Conservation (phyloP, 2,329 filamentous ascomycete species). For the Mycosphaerelloides madeirae region DNA sequence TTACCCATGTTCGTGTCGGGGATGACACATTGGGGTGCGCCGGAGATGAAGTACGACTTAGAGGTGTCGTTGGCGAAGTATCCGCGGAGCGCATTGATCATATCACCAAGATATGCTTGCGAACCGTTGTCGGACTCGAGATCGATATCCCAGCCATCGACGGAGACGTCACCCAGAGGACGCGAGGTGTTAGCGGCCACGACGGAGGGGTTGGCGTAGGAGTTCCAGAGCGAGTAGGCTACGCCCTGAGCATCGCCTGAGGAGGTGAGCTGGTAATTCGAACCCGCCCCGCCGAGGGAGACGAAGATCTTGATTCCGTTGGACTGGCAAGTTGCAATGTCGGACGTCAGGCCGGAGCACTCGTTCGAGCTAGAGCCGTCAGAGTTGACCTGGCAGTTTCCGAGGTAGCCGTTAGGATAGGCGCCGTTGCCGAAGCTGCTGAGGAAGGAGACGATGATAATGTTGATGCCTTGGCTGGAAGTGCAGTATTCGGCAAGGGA, state of each 20-base stretch:
- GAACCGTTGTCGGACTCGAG: conserved; percentile 35
- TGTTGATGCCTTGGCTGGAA: conserved; percentile 5
- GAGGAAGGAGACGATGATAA: conserved; percentile 10
- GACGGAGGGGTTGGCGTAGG: conserved; percentile 33
- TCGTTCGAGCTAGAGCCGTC: conserved; percentile 8
- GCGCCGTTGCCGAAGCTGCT: conserved; percentile 10
- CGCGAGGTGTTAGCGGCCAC: not conserved
- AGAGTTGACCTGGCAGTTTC: conserved; percentile 8
- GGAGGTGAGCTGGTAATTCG: conserved; percentile 33
- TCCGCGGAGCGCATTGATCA: conserved; percentile 27
- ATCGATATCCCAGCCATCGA: conserved; percentile 52
- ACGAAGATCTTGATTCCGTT: conserved; percentile 42
- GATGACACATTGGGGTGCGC: conserved; percentile 40
- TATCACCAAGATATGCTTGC: conserved; percentile 36
- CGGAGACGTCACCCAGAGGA: conserved; percentile 30
- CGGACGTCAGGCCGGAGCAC: conserved; percentile 36
- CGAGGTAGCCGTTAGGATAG: conserved; percentile 7
- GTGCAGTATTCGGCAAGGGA: conserved; percentile 8
- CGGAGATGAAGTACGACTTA: conserved; percentile 43
- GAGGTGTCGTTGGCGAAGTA: conserved; percentile 36
- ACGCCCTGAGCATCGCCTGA: conserved; percentile 37
- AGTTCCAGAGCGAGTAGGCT: conserved; percentile 40
- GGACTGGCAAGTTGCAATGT: conserved; percentile 40
- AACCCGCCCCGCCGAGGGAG: conserved; percentile 39
- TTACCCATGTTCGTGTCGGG: conserved; percentile 39